Evolutionary conservation across 1,139 yeast genomes (phyloP), one percentile per base, ranked within the genome.

Genomic region (Candida sp.): DNA sequence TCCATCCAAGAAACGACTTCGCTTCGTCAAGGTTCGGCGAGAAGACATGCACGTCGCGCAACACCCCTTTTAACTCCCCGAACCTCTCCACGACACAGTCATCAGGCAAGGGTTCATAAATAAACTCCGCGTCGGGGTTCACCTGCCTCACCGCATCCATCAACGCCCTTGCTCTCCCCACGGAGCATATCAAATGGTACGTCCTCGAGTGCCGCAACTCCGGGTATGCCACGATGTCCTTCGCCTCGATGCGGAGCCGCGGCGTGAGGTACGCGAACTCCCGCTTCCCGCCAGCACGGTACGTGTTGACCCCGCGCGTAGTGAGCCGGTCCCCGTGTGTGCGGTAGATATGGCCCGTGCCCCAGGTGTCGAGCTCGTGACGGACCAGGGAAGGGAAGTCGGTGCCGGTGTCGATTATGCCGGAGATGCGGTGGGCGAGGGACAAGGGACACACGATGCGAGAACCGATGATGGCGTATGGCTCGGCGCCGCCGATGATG

Each of bases 41-140:
- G 40, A 92, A 75, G 0, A 92, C 74, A 49, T 84, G 84, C 2
- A 90, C 76, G 8, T 70, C 58, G 11, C 74, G 69, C 28, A 90
- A 65, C 3, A 84, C 70, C 4, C 60, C 52, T 6, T 52, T 50
- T 49, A 89, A 76, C 1, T 63, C 65, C 0, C 63, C 62, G 40
- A 79, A 71, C 52, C 83, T 78, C 40, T 76, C 84, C 1, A 82
- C 76, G 0, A 66, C 66, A 62, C 97, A 90, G 26, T 81, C 82
- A 51, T 85, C 88, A 0, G 98, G 98, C 7, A 90, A 81, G 0
- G 98, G 98, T 66, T 93, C 98, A 85, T 93, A 93, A 0, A 90
- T 80, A 48, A 83, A 74, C 7, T 77, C 62, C 2, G 87, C 80
- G 1, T 54, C 46, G 2, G 54, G 64, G 30, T 62, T 59, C n/a